A percentile compares a stretch with the other conserved stretches of the same genome.
These are phyloP conservation scores for Irpex sp. DNA, from an alignment of 1,284 basidiomycete genomes.

Conservation along the genomic window DNA sequence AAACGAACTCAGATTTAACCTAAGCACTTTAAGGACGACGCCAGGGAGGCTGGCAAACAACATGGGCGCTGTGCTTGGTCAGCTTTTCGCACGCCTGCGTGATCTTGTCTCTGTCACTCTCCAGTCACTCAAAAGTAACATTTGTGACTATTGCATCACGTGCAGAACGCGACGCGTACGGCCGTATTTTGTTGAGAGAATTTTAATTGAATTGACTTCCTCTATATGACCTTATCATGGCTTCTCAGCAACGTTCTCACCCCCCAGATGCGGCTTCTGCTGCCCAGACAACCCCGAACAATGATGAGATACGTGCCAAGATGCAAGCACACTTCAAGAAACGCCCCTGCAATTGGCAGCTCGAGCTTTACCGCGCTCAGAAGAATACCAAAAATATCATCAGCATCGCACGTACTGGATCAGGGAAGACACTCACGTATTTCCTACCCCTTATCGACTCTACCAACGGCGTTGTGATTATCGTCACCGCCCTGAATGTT, in stretches of 20 bases:
- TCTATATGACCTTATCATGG: neutral
- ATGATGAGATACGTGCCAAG: neutral
- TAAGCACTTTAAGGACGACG: neutral
- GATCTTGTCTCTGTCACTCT: neutral
- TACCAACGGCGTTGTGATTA: conserved; percentile 1
- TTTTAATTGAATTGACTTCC: neutral
- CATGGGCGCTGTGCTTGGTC: neutral
- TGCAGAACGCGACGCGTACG: neutral
- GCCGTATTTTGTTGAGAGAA: neutral
- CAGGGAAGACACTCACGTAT: conserved; percentile 13
- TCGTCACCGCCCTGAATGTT: conserved; percentile 18
- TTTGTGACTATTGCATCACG: neutral
- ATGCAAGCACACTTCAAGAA: neutral
- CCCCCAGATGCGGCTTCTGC: neutral
- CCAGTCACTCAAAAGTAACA: neutral
- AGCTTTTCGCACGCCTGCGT: neutral
- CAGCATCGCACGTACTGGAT: conserved; percentile 6
- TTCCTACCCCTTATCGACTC: conserved; percentile 9
- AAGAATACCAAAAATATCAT: neutral
- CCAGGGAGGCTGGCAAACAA: neutral
- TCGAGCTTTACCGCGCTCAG: neutral
- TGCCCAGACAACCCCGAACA: neutral
- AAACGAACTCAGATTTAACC: neutral
- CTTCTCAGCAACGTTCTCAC: neutral
- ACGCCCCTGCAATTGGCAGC: neutral